Conservation (phyloP, 345 rosid species). For the Geranium rotundifolium region DNA sequence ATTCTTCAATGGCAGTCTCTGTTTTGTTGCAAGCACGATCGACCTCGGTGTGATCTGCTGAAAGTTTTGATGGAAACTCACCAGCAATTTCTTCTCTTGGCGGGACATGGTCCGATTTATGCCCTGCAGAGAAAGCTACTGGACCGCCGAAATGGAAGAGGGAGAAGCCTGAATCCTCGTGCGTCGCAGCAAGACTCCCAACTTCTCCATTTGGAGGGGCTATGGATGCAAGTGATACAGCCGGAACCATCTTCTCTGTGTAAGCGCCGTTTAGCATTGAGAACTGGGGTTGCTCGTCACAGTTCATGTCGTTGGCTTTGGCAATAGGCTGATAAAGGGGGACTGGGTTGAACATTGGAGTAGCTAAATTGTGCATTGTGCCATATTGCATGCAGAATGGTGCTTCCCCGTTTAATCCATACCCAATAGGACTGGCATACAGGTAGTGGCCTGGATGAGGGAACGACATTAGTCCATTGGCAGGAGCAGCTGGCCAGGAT, state of each 20-base stretch:
- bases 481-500: slow-evolving; percentile 63
- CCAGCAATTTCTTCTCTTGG: slow-evolving; percentile 24
- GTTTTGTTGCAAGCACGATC: slow-evolving; percentile 35
- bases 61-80: too few species aligned
- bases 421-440: slow-evolving; percentile 48
- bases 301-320: slow-evolving; percentile 31
- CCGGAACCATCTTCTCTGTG: slow-evolving; percentile 25
- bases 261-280: slow-evolving; percentile 18
- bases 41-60: slow-evolving; percentile 31
- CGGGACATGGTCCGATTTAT: slow-evolving; percentile 19
- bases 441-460: slow-evolving; percentile 50
- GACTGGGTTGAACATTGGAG: slow-evolving; percentile 34
- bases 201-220: slow-evolving; percentile 19
- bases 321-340: slow-evolving; percentile 47
- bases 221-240: slow-evolving; percentile 18
- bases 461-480: slow-evolving; percentile 47
- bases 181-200: slow-evolving; percentile 15
- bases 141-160: slow-evolving; percentile 90
- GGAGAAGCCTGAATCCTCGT: slow-evolving; percentile 46
- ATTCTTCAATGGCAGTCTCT: slow-evolving; percentile 51
- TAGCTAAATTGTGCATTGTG: slow-evolving; percentile 34
- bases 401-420: slow-evolving; percentile 52
- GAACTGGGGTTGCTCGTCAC: slow-evolving; percentile 27
- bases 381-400: slow-evolving; percentile 59
- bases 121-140: slow-evolving; percentile 45